Percentiles rank a stretch among this genome's conserved stretches.
Evolutionary conservation across 1,284 basidiomycete species (phyloP).

Genomic region (Ganoderma meredithae): DNA sequence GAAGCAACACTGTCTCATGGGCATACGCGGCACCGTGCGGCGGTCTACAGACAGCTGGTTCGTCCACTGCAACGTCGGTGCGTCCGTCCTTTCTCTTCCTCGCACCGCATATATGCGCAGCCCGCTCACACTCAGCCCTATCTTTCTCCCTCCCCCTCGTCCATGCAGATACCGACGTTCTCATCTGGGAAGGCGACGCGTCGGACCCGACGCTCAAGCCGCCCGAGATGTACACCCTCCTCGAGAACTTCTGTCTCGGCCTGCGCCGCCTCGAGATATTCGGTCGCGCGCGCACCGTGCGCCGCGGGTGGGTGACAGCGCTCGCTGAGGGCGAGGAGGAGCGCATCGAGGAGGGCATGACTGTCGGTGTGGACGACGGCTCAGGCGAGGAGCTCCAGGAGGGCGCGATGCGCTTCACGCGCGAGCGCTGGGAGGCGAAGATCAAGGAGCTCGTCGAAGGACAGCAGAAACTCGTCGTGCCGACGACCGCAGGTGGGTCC

Average conservation of each 20-base stretch:
- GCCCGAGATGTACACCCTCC: conserved; percentile 93
- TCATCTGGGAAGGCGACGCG: conserved; percentile 92
- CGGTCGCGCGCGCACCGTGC: conserved; percentile 74
- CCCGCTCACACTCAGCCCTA: neutral
- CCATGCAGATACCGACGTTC: conserved; percentile 89
- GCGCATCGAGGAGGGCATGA: conserved; percentile 47
- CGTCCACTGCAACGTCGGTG: conserved; percentile 97
- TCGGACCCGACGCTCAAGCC: conserved; percentile 86
- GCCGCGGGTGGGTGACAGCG: conserved; percentile 94
- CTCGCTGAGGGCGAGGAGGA: conserved; percentile 71
- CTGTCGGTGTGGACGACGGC: conserved; percentile 53
- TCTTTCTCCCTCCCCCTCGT: neutral
- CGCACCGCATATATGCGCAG: neutral
- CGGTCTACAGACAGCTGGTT: conserved; percentile 94
- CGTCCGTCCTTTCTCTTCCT: conserved; percentile 35
- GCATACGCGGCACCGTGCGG: conserved; percentile 97
- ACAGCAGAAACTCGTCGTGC: conserved; percentile 63
- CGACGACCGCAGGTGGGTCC: conserved; percentile 58
- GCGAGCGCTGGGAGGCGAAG: conserved; percentile 65
- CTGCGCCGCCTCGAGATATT: conserved; percentile 93
- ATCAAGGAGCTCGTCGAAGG: conserved; percentile 58
- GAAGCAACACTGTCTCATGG: conserved; percentile 97
- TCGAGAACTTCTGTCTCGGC: conserved; percentile 98
- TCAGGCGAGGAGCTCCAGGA: conserved; percentile 44
- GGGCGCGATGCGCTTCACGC: conserved; percentile 54